phyloP scores from a whole-genome alignment of 495 filamentous ascomycete genomes.

The Neurospora tetraspora region DNA sequence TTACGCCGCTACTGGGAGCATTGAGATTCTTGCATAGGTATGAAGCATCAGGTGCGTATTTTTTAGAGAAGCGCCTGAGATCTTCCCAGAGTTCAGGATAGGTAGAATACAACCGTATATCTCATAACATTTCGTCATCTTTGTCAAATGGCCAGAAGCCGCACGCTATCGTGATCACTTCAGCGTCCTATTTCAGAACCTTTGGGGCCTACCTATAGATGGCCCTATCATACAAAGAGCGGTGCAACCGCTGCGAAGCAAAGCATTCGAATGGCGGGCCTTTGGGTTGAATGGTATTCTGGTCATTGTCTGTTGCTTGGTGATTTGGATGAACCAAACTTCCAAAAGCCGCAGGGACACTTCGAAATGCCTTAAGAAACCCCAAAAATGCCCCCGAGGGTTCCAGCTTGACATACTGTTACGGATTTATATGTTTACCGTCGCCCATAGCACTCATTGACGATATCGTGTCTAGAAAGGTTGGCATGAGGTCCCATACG shows the following conservation, averaged over 20 bases:
- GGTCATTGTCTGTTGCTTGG: no score
- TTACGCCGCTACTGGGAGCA: not conserved
- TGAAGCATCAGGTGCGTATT: not conserved
- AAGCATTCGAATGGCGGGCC: not conserved
- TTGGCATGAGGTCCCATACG: no score
- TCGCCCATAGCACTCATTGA: no score
- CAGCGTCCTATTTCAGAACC: not conserved
- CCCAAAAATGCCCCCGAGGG: no score
- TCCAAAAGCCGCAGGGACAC: no score
- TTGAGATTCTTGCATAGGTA: not conserved
- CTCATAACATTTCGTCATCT: not conserved
- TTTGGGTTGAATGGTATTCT: not conserved
- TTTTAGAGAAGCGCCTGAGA: not conserved
- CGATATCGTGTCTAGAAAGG: no score
- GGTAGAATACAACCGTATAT: not conserved
- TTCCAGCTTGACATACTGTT: no score
- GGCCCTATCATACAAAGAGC: not conserved
- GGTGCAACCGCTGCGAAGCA: not conserved
- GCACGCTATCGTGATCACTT: not conserved
- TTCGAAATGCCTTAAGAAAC: no score
- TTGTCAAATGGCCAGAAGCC: no score
- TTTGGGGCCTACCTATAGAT: no score
- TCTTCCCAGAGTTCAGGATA: not conserved
- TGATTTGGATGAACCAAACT: no score
- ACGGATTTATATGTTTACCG: no score